phyloP scores from a whole-genome alignment of 169 alveolate genomes.

The Eimeria acervulina region DNA sequence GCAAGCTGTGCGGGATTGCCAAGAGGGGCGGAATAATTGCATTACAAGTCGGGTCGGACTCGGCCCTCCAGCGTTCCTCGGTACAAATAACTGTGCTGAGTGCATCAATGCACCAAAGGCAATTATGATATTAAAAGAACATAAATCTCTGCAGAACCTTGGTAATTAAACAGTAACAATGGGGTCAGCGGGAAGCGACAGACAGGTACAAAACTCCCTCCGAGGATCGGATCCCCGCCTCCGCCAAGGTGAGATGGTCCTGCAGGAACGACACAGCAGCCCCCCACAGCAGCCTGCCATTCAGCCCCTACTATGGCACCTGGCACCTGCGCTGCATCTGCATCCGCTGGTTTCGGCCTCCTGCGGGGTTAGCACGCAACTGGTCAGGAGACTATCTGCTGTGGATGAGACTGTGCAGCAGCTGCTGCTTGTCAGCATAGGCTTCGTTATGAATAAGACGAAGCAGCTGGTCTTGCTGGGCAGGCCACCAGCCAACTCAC shows the following conservation, averaged over 20 bases:
- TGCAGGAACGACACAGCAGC: not conserved
- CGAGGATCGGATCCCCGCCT: constrained; percentile 62
- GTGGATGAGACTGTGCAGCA: not conserved
- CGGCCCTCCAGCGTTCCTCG: constrained; percentile 18
- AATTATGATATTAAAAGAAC: not conserved
- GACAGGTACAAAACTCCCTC: constrained; percentile 49
- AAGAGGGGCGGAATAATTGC: constrained; percentile 3
- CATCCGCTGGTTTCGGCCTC: not conserved
- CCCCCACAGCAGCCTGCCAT: not conserved
- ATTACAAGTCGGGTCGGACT: not conserved
- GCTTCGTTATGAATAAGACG: too few relatives aligned
- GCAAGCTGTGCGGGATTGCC: constrained; percentile 41
- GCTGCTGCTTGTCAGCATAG: too few relatives aligned
- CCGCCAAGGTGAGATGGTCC: constrained; percentile 59
- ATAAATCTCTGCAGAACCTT: not conserved
- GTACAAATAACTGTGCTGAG: not conserved
- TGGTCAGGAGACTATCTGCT: too few relatives aligned
- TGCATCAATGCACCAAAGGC: constrained; percentile 15
- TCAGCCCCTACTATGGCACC: not conserved
- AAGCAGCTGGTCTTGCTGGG: too few relatives aligned
- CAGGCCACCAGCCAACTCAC: constrained; percentile 1
- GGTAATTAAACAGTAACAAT: not conserved
- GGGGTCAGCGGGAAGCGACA: constrained; percentile 33
- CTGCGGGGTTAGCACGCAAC: not conserved
- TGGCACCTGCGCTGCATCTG: not conserved